Conservation (phyloP, 192 early-diverging fungal genomes). For the Entomortierella beljakovae region DNA sequence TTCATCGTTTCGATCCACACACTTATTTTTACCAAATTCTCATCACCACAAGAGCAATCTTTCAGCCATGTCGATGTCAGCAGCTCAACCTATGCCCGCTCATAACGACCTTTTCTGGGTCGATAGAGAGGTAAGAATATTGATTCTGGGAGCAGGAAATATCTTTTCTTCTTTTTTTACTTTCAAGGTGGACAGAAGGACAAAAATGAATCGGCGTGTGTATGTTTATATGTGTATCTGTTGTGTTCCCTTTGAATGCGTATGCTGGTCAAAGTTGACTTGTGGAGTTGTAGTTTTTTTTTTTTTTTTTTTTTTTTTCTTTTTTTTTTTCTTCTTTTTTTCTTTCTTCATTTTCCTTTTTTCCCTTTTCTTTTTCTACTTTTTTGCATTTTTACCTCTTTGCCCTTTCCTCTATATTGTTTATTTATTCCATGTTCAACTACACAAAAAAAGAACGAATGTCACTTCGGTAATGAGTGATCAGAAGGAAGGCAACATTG, state of each 20-base stretch:
- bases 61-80: slow-evolving; percentile 22
- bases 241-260: neutral
- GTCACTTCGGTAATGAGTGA: too few relatives aligned
- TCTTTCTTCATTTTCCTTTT: too few relatives aligned
- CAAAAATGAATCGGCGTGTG: neutral
- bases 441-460: too few relatives aligned
- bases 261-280: neutral
- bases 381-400: too few relatives aligned
- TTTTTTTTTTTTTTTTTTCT: too few relatives aligned
- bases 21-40: neutral
- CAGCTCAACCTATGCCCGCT: slow-evolving; percentile 38
- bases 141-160: neutral
- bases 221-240: neutral
- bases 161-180: neutral
- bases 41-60: neutral
- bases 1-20: slow-evolving; percentile 2
- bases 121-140: slow-evolving; percentile 34
- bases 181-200: neutral
- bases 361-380: too few relatives aligned
- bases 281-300: neutral
- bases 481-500: too few relatives aligned
- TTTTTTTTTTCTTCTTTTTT: too few relatives aligned
- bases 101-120: slow-evolving; percentile 34
- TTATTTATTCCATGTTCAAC: too few relatives aligned
- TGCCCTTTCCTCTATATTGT: too few relatives aligned